Base-by-base conservation (phyloP, 768 basidiomycete genomes). In the Agrocybe praecox region DNA sequence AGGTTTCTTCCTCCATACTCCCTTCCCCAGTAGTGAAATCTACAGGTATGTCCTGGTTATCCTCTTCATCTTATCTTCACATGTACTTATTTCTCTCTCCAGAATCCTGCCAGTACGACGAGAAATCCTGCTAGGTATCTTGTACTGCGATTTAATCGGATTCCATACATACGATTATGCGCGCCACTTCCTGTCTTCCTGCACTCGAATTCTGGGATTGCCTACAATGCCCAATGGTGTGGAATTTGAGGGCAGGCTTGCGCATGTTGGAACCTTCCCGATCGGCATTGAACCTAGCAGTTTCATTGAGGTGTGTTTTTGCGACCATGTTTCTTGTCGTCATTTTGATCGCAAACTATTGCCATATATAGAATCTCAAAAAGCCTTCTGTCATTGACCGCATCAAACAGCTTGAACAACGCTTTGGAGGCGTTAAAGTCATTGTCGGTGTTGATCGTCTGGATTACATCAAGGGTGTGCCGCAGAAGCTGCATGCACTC, bases 101-200 rank as follows among this genome's bases (percentile, higher is more conserved):
- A 97, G 97, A 58, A 97, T 98, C 68, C 80, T 99, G 15, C 97
- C 97, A 2, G 97, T 99, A 33, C 90, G 97, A 49, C 86, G 95
- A 55, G 97, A 99, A 74, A 98, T 99, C 60, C 79, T 99, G n/a
- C 87, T 98, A 33, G 97, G 97, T 26, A 84, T 98, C 44, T 81
- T 98, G 14, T 94, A 96, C 72, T 98, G 93, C 66, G 96, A 99
- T 69, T 82, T 99, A 59, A 94, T 99, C 66, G 97, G 97, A 14
- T 99, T 98, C 85, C 97, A 99, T 79, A 99, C 97, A 9, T 99
- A 96, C 74, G 97, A 99, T 74, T 99, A 99, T 68, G 97, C 97
- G 1, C 95, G 97, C 42, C 97, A 99, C 73, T 99, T 99, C 86
- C 82, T 99, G 48, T 98, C 96, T 8, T 96, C 94, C 43, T 98